Conservation (phyloP, 208 protist species). For the Strigomonas galati region DNA sequence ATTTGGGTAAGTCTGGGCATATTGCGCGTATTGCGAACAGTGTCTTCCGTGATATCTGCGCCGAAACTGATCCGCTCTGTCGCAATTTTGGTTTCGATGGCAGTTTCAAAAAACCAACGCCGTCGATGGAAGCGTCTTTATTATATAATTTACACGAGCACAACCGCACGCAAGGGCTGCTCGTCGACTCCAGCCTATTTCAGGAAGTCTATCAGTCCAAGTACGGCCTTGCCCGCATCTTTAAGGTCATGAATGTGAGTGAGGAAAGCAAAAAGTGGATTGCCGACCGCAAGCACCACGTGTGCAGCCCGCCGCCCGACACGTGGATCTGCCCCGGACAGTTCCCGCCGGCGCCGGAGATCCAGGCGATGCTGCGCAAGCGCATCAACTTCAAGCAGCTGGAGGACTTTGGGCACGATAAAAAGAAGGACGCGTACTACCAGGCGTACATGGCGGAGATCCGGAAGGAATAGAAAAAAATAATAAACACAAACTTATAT, state of each 20-base stretch:
- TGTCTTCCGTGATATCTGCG: slow-evolving; percentile 75
- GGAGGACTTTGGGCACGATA: slow-evolving; percentile 24
- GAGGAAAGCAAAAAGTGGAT: slow-evolving; percentile 57
- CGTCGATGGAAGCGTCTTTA: slow-evolving; percentile 45
- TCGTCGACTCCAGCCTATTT: slow-evolving; percentile 28
- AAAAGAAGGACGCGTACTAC: slow-evolving; percentile 31
- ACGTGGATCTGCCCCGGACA: slow-evolving; percentile 68
- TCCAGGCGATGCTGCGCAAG: slow-evolving; percentile 61
- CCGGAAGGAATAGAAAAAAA: slow-evolving; percentile 5
- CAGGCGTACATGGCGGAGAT: slow-evolving; percentile 32
- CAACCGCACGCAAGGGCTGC: slow-evolving; percentile 4
- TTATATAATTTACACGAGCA: slow-evolving; percentile 54
- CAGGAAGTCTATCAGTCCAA: slow-evolving; percentile 92
- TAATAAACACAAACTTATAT: neutral
- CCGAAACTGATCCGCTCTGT: slow-evolving; percentile 53
- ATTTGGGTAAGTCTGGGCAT: slow-evolving; percentile 72
- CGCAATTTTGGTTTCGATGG: slow-evolving; percentile 34
- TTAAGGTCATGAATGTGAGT: slow-evolving; percentile 91
- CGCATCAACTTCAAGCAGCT: slow-evolving; percentile 14
- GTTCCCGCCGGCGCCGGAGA: slow-evolving; percentile 70
- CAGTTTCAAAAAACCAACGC: slow-evolving; percentile 26
- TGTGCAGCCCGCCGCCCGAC: slow-evolving; percentile 47
- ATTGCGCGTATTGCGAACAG: slow-evolving; percentile 66
- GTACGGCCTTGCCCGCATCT: slow-evolving; percentile 97
- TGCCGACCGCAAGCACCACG: slow-evolving; percentile 45